Conservation (phyloP, 1,139 yeast genomes). For the Kodamaea sp. region DNA sequence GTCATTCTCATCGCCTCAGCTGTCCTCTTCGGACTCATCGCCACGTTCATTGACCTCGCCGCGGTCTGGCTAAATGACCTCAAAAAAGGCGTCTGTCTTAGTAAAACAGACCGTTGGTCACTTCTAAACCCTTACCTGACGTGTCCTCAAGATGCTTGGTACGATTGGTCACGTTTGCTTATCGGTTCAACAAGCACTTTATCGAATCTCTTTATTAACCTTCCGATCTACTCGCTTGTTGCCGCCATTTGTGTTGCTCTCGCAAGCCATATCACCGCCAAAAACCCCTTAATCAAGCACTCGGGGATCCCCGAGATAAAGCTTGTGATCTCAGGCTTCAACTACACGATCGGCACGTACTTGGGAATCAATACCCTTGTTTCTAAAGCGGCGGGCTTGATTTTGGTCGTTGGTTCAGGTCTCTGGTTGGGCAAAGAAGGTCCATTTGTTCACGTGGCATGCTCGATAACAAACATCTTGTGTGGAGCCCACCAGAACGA, state of each 20-base stretch:
- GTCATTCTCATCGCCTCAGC: constrained; percentile 54
- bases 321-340: constrained; percentile 58
- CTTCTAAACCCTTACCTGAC: constrained; percentile 43
- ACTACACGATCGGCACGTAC: constrained; percentile 39
- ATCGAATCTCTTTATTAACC: constrained; percentile 26
- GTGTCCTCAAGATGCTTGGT: constrained; percentile 44
- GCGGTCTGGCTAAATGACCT: constrained; percentile 64
- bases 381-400: constrained; percentile 51
- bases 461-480: constrained; percentile 48
- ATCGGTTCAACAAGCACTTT: constrained; percentile 19
- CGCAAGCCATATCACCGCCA: constrained; percentile 32
- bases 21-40: constrained; percentile 52
- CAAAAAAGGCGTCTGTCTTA: constrained; percentile 44
- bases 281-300: constrained; percentile 47
- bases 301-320: constrained; percentile 74
- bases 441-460: constrained; percentile 83
- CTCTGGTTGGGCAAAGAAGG: constrained; percentile 93
- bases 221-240: constrained; percentile 36
- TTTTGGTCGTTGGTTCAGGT: constrained; percentile 75
- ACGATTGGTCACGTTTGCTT: constrained; percentile 36
- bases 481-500: constrained; percentile 48
- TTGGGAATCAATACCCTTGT: constrained; percentile 46
- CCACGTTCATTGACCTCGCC: constrained; percentile 57
- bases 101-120: constrained; percentile 40
- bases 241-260: constrained; percentile 24